Evolutionary conservation across 2,329 filamentous ascomycete species (phyloP), one percentile per base, ranked within the genome.

Genomic region (Ascochyta lentis): DNA sequence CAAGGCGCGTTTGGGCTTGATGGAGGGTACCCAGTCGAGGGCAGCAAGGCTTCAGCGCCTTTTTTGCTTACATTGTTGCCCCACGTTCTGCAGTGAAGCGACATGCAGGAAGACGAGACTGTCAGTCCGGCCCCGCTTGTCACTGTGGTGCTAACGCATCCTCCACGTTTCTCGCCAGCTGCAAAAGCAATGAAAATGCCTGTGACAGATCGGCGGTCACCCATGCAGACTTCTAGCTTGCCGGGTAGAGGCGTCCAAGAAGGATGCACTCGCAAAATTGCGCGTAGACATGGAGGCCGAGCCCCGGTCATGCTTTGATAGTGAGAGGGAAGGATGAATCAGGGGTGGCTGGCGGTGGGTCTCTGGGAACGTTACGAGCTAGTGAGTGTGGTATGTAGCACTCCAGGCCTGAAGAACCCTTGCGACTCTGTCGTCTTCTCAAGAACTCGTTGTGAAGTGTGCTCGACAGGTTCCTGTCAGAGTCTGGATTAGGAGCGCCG

Each of bases 101-200:
- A 51, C 56, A 50, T 61, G 58, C 60, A 65, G 47, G 52, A 52
- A 50, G 52, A 60, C 56, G 58, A 39, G 57, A 53, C 50, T 54
- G 55, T 37, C 52, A 44, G 31, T 31, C 22, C 35, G 40, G 55
- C 54, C 58, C 59, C 53, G 53, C 59, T 60, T 57, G 58, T 56
- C 42, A 41, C 48, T 44, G 45, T 54, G 54, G 53, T 55, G 58
- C 55, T 59, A 62, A 58, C 51, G 55, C 53, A 56, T 59, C 47
- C 56, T 62, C 58, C 58, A 65, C 58, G 60, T 58, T 64, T 55
- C 59, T 53, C 47, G 53, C 46, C 48, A 51, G 31, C 26, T 33
- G 42, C 37, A 51, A 49, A 54, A 54, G 54, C 44, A 58, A 54
- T 40, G 26, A 27, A 46, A 22, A 15, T 52, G 39, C 44, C 24